These are phyloP conservation scores for Magnaporthales sp. DNA, from an alignment of 2,329 filamentous ascomycete genomes.

Conservation along the genomic window DNA sequence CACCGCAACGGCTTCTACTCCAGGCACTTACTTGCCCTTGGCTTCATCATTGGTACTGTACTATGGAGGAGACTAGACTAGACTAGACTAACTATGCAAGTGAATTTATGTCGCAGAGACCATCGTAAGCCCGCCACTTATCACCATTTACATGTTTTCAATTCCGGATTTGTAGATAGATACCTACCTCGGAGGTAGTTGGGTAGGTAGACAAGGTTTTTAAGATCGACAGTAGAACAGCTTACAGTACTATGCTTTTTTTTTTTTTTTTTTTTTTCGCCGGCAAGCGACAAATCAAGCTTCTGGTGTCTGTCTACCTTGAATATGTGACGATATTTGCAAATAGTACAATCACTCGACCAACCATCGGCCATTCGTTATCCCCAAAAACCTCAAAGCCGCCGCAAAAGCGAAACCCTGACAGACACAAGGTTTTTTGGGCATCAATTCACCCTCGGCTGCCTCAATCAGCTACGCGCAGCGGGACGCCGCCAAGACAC, in stretches of 20 bases:
- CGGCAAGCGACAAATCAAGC: background rate
- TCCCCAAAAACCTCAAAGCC: background rate
- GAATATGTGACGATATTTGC: background rate
- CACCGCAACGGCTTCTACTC: no score
- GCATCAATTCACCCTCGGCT: background rate
- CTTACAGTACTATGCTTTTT: background rate
- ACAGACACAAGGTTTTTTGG: background rate
- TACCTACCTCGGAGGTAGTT: no score
- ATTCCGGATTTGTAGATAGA: background rate
- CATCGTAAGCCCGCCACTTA: background rate
- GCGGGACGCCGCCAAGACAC: background rate
- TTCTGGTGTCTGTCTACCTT: background rate
- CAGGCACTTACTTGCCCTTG: no score
- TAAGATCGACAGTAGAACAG: background rate
- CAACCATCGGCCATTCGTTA: background rate
- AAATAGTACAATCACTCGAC: background rate
- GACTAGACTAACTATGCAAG: no score
- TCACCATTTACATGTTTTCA: background rate
- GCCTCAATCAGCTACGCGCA: background rate
- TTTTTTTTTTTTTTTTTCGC: background rate
- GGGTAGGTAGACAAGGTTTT: no score
- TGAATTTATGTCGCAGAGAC: no score
- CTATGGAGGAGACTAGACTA: no score
- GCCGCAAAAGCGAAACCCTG: background rate
- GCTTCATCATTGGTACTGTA: no score